These are phyloP conservation scores for Asterophora lycoperdoides DNA, from an alignment of 768 basidiomycete species.

Conservation along the genomic window DNA sequence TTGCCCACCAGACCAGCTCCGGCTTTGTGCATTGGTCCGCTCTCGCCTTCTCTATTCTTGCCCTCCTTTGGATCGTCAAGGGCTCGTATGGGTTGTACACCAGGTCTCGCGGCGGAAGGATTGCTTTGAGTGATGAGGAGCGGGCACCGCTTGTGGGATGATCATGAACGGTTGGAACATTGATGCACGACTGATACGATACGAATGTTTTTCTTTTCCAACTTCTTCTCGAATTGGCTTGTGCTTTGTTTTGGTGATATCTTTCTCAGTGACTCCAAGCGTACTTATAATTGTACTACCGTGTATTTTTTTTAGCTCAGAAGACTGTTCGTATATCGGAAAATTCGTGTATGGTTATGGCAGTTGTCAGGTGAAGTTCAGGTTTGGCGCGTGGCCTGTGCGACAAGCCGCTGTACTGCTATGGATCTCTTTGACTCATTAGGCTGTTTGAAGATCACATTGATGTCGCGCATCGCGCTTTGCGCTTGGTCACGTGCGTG, in stretches of 20 bases:
- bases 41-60: conserved; percentile 79
- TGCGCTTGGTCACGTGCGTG: too few relatives aligned
- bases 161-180: neutral
- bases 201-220: neutral
- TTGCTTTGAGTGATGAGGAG: conserved; percentile 81
- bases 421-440: too few relatives aligned
- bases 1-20: conserved; percentile 60
- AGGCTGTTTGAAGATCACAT: too few relatives aligned
- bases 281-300: neutral
- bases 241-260: too few relatives aligned
- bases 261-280: neutral
- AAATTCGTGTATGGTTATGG: neutral
- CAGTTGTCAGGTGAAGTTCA: neutral
- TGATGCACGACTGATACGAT: too few relatives aligned
- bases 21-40: conserved; percentile 90
- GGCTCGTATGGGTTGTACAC: conserved; percentile 54
- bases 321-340: too few relatives aligned
- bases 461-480: too few relatives aligned
- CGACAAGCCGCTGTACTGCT: too few relatives aligned
- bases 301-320: too few relatives aligned
- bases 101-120: conserved; percentile 43
- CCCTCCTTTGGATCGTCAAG: conserved; percentile 82
- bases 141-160: conserved; percentile 71
- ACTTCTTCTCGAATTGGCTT: neutral
- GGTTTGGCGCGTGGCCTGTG: too few relatives aligned